These are phyloP conservation scores for Penicillium daleae DNA, from an alignment of 495 filamentous ascomycete species.

Conservation along the genomic window DNA sequence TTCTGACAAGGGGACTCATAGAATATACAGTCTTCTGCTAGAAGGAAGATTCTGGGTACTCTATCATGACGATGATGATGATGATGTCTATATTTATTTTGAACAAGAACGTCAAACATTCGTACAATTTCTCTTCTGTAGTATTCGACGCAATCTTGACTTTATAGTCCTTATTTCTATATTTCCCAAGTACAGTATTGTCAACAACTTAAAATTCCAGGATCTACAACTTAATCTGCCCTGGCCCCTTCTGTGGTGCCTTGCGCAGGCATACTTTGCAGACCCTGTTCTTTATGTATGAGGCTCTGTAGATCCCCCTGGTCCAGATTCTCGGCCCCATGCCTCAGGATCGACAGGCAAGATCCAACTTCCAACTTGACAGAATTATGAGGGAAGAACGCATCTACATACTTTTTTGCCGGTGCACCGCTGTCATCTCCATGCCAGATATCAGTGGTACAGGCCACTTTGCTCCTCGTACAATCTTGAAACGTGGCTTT, in stretches of 20 bases:
- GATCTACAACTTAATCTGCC: background rate
- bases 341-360: conserved; percentile 7
- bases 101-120: too few species aligned
- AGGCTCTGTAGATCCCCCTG: conserved; percentile 25
- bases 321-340: conserved; percentile 13
- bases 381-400: background rate
- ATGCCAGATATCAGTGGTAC: background rate
- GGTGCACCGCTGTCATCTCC: too few species aligned
- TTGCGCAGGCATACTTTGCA: conserved; percentile 9
- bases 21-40: too few species aligned
- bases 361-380: background rate
- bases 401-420: background rate
- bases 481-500: conserved; percentile 2
- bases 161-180: too few species aligned
- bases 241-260: background rate
- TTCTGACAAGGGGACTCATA: too few species aligned
- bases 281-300: background rate
- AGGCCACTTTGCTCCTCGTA: conserved; percentile 5
- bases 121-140: too few species aligned
- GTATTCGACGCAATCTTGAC: too few species aligned
- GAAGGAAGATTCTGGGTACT: too few species aligned
- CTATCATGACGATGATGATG: too few species aligned
- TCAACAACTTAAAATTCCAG: background rate
- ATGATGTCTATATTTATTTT: too few species aligned
- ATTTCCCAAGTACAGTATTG: too few species aligned